These are phyloP conservation scores for Plasmodium falciparum DNA, from an alignment of 169 alveolate species.

Conservation along the genomic window DNA sequence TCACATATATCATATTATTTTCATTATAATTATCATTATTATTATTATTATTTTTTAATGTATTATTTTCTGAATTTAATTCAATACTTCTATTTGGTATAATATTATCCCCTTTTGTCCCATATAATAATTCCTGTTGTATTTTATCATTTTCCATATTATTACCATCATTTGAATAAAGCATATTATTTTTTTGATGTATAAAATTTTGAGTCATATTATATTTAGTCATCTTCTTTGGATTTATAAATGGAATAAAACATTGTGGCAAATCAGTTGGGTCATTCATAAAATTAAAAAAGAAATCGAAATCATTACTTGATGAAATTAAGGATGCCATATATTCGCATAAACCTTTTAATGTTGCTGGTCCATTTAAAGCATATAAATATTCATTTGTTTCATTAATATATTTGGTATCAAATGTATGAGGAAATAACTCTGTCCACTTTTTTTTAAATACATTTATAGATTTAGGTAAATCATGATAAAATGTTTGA, in stretches of 20 bases:
- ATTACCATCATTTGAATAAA: not conserved
- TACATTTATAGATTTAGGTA: constrained; percentile 85
- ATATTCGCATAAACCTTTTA: constrained; percentile 84
- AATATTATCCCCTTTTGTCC: not conserved
- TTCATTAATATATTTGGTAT: constrained; percentile 88
- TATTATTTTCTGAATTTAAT: not conserved
- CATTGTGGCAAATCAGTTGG: constrained; percentile 63
- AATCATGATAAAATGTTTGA: constrained; percentile 89
- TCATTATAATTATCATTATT: constrained; percentile 1
- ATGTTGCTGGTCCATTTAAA: constrained; percentile 85
- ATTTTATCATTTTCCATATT: not conserved
- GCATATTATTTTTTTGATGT: not conserved
- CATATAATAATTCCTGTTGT: not conserved
- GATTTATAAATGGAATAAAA: constrained; percentile 40
- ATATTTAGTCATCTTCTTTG: not conserved
- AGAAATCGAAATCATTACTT: constrained; percentile 55
- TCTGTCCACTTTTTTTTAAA: constrained; percentile 88
- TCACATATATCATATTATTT: not conserved
- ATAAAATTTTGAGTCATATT: not conserved
- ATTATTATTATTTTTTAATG: not conserved
- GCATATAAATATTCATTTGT: constrained; percentile 85
- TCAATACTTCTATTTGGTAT: too few relatives aligned
- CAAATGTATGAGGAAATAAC: constrained; percentile 85
- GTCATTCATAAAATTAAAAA: constrained; percentile 55
- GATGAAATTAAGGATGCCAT: constrained; percentile 74